Evolutionary conservation across 1,139 yeast species (phyloP), one percentile per base, ranked within the genome.

Genomic region (Debaryomyces fabryi): DNA sequence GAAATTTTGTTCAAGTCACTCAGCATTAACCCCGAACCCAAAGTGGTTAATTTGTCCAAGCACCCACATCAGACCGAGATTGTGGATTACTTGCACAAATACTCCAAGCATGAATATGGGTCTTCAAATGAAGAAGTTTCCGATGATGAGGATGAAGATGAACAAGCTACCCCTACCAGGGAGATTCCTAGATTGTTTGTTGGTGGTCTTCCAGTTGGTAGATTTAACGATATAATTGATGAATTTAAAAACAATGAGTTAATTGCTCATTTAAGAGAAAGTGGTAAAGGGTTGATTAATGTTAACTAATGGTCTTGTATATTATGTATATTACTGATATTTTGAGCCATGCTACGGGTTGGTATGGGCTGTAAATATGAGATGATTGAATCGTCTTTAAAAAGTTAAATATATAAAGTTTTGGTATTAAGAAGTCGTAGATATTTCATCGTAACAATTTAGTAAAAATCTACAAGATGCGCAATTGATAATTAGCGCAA

Each of bases 21-120:
- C 15, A 57, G 57, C 47, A 65, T 70, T 25, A 62, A 58, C n/a
- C 75, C 75, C 0, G 72, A 69, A 49, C 67, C 73, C 15, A 62
- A 63, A 46, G 53, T 61, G 3, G 67, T 69, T 4, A 59, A 67
- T 45, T 58, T 70, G 44, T 58, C 55, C 15, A 68, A 64, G 47
- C 75, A 70, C 50, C 75, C 75, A 15, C 64, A 68, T 47, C 61
- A 61, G 47, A 42, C 54, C 3, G 57, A 58, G 21, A 63, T 70
- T 23, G 50, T 64, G 39, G 52, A 53, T 3, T 69, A 69, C 50
- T 59, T 70, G 45, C 57, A 60, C 46, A 63, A 57, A 13, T 65
- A 58, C 45, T 25, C 33, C 18, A 15, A 41, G 10, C 54, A 50
- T 25, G 52, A 50, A 16, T 49, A 46, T 27, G 24, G 36, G 13